These are phyloP conservation scores for Fusarium phyllophilum DNA, from an alignment of 2,329 filamentous ascomycete species.

Conservation along the genomic window DNA sequence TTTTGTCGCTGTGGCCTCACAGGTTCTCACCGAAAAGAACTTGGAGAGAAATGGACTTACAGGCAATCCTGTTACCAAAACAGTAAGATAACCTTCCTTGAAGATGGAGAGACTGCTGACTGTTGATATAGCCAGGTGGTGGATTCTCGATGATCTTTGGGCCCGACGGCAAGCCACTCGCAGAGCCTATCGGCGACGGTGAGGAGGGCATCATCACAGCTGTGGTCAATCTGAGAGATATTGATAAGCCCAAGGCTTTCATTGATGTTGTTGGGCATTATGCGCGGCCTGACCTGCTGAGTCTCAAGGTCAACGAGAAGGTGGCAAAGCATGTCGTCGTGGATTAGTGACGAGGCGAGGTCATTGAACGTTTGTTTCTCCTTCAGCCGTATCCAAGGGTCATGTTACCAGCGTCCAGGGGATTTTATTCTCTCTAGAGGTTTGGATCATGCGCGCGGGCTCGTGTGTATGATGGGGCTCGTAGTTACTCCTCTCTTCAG, in stretches of 20 bases:
- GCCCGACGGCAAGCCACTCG: neutral
- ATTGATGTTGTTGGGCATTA: slow-evolving; percentile 3
- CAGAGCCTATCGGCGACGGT: neutral
- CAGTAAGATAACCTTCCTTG: neutral
- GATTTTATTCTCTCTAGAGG: fast-evolving
- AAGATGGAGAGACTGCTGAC: neutral
- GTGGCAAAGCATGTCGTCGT: neutral
- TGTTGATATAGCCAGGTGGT: neutral
- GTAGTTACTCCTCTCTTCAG: neutral
- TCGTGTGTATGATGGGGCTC: neutral
- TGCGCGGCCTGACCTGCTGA: neutral
- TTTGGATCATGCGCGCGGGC: neutral
- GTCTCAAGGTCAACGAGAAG: slow-evolving; percentile 1
- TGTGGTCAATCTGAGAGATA: neutral
- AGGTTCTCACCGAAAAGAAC: neutral
- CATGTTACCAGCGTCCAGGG: fast-evolving
- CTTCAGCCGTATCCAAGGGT: no score
- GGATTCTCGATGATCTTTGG: slow-evolving; percentile 6
- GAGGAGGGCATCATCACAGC: neutral
- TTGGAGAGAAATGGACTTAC: neutral
- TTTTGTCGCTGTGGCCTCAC: neutral
- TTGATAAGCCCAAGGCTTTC: neutral
- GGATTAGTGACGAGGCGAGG: neutral
- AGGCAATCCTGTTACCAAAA: neutral
- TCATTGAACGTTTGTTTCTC: fast-evolving